A percentile compares a stretch with the other conserved stretches of the same genome.
Evolutionary conservation across 208 protist species (phyloP).

Genomic region (Leptomonas seymouri): DNA sequence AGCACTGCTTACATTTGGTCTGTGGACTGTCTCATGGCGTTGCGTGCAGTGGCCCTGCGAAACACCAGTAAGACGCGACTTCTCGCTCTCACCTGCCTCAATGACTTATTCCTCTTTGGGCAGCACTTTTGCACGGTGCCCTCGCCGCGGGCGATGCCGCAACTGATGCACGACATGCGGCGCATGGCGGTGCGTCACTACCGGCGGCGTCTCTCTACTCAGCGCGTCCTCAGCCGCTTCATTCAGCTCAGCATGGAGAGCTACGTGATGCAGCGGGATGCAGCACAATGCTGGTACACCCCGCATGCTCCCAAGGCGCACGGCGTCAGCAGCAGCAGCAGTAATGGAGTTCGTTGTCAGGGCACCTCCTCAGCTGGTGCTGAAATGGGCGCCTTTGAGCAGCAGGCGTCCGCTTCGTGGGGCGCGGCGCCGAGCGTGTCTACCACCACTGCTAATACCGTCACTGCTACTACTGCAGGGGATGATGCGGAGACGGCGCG

Average conservation of each 20-base stretch:
- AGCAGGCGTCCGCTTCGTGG: neutral
- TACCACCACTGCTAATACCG: neutral
- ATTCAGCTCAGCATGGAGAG: conserved; percentile 72
- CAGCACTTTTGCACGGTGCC: conserved; percentile 41
- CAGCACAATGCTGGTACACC: conserved; percentile 53
- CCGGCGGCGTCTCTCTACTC: conserved; percentile 35
- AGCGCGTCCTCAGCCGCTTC: conserved; percentile 61
- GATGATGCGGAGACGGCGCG: conserved; percentile 33
- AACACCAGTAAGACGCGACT: conserved; percentile 83
- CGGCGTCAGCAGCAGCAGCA: neutral
- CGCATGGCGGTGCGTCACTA: conserved; percentile 81
- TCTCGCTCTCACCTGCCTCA: conserved; percentile 68
- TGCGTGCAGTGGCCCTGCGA: conserved; percentile 38
- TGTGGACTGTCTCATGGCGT: conserved; percentile 51
- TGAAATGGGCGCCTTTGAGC: neutral
- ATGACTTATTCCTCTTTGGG: conserved; percentile 65
- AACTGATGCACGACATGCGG: conserved; percentile 36
- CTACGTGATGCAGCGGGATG: conserved; percentile 72
- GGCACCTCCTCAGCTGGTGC: no score
- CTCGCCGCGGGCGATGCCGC: conserved; percentile 29
- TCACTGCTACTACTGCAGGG: conserved; percentile 8
- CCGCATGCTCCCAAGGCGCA: neutral
- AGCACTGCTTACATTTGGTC: conserved; percentile 34
- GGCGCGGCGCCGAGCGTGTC: neutral
- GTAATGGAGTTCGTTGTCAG: no score